These are phyloP conservation scores for Saturnispora halmiae DNA, from an alignment of 805 yeast genomes.

Conservation along the genomic window DNA sequence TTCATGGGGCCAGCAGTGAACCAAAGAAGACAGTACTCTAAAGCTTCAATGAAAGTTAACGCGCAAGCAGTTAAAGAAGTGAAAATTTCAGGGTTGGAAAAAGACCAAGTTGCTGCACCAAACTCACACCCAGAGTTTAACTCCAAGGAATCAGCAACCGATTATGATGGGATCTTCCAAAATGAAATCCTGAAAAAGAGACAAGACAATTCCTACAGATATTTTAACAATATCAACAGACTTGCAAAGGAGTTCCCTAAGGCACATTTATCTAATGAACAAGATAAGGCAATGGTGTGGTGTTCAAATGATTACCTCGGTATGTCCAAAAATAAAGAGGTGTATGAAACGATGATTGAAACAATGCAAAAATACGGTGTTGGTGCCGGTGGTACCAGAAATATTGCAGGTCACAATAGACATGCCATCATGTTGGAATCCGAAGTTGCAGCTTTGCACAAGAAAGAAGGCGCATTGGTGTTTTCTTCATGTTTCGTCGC, in stretches of 20 bases:
- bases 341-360: conserved; percentile 64
- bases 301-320: conserved; percentile 97
- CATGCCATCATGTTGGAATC: conserved; percentile 85
- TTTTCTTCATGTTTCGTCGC: conserved; percentile 95
- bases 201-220: conserved; percentile 85
- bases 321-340: conserved; percentile 75
- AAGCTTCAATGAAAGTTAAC: conserved; percentile 36
- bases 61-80: too few species aligned
- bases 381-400: conserved; percentile 99
- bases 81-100: conserved; percentile 12
- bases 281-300: conserved; percentile 94
- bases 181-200: conserved; percentile 66
- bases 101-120: conserved; percentile 27
- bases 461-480: conserved; percentile 90
- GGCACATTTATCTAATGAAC: conserved; percentile 72
- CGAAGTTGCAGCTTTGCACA: conserved; percentile 82
- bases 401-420: conserved; percentile 93
- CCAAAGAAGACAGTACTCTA: conserved; percentile 35
- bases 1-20: conserved; percentile 74
- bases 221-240: conserved; percentile 94
- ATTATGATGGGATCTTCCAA: conserved; percentile 62
- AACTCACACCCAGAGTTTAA: conserved; percentile 24
- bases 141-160: conserved; percentile 49
- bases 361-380: conserved; percentile 88
- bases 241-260: conserved; percentile 87